Percentiles rank a stretch among this genome's conserved stretches.
phyloP scores from a whole-genome alignment of 164 flowering plant species.

The Brasenia schreberi region DNA sequence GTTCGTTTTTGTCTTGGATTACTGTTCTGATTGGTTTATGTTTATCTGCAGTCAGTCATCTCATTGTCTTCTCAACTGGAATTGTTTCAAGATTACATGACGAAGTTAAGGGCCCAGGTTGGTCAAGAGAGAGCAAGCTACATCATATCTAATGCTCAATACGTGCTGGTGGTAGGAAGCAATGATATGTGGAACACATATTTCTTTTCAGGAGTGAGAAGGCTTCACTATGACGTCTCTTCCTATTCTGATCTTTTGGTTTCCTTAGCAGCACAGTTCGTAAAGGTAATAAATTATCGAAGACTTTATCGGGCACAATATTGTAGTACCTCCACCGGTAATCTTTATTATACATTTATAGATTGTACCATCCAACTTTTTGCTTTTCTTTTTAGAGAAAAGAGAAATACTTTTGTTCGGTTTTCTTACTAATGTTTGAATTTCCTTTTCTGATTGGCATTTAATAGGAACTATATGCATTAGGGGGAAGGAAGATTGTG shows the following conservation, averaged over 20 bases:
- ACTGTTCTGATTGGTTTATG: too few relatives aligned
- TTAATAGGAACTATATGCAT: constrained; percentile 15
- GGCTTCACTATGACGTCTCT: constrained; percentile 24
- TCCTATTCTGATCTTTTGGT: constrained; percentile 41
- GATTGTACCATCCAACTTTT: too few relatives aligned
- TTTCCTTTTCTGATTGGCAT: background rate
- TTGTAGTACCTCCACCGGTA: too few relatives aligned
- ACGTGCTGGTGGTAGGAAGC: constrained; percentile 8
- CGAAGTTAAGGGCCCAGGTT: constrained; percentile 23
- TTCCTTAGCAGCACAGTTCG: constrained; percentile 23
- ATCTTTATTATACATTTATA: too few relatives aligned
- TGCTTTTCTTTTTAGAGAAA: background rate
- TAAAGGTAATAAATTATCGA: constrained; percentile 22
- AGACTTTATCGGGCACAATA: too few relatives aligned
- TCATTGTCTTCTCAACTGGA: constrained; percentile 37
- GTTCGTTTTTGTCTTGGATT: too few relatives aligned
- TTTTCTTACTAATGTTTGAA: too few relatives aligned
- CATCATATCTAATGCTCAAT: constrained; percentile 31
- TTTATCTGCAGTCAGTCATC: constrained; percentile 20
- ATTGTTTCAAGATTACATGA: constrained; percentile 44
- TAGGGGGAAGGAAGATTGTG: constrained; percentile 27
- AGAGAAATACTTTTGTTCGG: background rate
- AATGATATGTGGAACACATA: constrained; percentile 28
- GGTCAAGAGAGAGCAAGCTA: constrained; percentile 37
- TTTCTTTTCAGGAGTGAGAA: constrained; percentile 17